phyloP scores from a whole-genome alignment of 2,329 filamentous ascomycete species.

The Aspergillus uvarum region DNA sequence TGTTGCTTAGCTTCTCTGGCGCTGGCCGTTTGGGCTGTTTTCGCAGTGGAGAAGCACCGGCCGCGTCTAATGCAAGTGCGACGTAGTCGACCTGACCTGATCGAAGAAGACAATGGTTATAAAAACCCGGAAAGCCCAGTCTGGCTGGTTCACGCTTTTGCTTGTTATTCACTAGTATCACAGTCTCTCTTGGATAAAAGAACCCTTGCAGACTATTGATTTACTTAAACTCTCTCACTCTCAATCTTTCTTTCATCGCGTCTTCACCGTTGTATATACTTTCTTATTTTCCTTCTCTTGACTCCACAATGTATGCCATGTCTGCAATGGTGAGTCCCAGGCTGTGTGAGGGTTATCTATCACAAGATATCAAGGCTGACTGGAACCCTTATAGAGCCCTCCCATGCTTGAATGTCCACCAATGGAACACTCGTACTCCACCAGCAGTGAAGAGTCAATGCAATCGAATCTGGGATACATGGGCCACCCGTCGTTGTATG shows the following conservation, averaged over 20 bases:
- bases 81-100: constrained; percentile 16
- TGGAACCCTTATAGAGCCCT: constrained; percentile 10
- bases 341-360: not conserved
- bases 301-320: constrained; percentile 8
- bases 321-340: constrained; percentile 12
- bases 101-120: constrained; percentile 12
- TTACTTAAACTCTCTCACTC: not conserved
- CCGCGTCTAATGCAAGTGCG: constrained; percentile 22
- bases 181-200: not conserved
- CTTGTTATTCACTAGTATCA: constrained; percentile 1
- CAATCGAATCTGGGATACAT: constrained; percentile 17
- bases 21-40: constrained; percentile 3
- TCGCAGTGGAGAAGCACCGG: constrained; percentile 13
- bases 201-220: not conserved
- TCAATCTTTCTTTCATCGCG: not conserved
- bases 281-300: constrained; percentile 5
- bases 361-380: not conserved
- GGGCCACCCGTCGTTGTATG: constrained; percentile 14
- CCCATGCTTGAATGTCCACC: constrained; percentile 19
- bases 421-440: constrained; percentile 26
- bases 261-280: not conserved
- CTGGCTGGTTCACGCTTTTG: not conserved
- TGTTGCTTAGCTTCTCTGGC: constrained; percentile 14
- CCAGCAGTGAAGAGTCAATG: constrained; percentile 22
- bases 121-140: constrained; percentile 7